phyloP scores from a whole-genome alignment of 2,329 filamentous ascomycete species.

The Penicillium sp. region DNA sequence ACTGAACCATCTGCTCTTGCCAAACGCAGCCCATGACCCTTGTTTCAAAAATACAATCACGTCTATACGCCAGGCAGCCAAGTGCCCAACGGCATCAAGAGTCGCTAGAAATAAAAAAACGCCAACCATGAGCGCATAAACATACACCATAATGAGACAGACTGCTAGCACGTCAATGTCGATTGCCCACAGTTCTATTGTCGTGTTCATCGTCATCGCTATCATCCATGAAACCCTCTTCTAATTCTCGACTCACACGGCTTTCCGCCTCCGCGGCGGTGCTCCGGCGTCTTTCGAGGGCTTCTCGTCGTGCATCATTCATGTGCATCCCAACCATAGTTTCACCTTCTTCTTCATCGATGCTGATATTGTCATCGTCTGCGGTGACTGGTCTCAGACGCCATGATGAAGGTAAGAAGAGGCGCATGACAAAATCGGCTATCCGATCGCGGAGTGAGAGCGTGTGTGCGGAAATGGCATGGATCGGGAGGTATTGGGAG shows the following conservation, averaged over 20 bases:
- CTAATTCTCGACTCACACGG: constrained; percentile 71
- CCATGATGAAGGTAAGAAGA: constrained; percentile 42
- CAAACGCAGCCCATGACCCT: neutral
- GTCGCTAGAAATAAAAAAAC: constrained; percentile 2
- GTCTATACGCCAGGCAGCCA: neutral
- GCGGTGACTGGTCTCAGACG: constrained; percentile 40
- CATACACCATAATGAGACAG: constrained; percentile 3
- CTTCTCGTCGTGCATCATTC: constrained; percentile 43
- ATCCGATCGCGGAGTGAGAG: constrained; percentile 49
- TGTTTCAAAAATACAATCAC: neutral
- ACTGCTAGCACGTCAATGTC: constrained; percentile 12
- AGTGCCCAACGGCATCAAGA: neutral
- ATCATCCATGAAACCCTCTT: constrained; percentile 68
- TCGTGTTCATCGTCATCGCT: constrained; percentile 58
- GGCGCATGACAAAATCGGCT: constrained; percentile 39
- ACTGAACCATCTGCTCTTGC: neutral
- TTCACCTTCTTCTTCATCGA: constrained; percentile 63
- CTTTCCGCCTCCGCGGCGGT: constrained; percentile 39
- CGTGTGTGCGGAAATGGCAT: constrained; percentile 48
- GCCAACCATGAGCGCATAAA: constrained; percentile 12
- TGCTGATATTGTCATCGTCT: constrained; percentile 50
- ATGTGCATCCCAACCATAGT: constrained; percentile 50
- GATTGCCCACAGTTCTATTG: constrained; percentile 25
- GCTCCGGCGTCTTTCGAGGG: constrained; percentile 41
- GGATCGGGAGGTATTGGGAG: constrained; percentile 66